Evolutionary conservation across 208 protist species (phyloP).

Genomic region (Porcisia deanei): DNA sequence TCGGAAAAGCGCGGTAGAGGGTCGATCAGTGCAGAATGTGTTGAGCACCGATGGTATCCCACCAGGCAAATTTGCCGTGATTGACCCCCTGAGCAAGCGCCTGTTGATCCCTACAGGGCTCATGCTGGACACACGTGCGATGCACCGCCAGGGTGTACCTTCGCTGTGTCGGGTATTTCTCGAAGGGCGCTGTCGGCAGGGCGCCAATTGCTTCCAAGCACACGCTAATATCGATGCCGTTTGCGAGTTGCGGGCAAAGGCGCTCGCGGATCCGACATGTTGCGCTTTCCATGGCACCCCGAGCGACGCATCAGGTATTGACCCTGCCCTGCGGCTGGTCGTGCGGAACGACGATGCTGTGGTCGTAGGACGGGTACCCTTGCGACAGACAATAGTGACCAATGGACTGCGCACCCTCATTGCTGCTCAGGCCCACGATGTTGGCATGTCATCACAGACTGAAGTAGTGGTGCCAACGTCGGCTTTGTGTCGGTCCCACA

Average conservation of each 20-base stretch:
- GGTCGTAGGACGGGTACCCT: constrained; percentile 24
- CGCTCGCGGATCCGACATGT: constrained; percentile 74
- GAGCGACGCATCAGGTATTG: constrained; percentile 32
- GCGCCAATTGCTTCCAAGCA: constrained; percentile 72
- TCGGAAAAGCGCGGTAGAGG: constrained; percentile 20
- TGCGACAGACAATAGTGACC: constrained; percentile 45
- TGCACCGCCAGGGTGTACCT: constrained; percentile 76
- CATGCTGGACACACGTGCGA: constrained; percentile 74
- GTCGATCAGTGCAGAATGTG: constrained; percentile 40
- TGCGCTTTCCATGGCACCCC: constrained; percentile 59
- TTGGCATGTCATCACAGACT: constrained; percentile 13
- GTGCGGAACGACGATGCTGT: constrained; percentile 40
- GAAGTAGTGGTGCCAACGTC: constrained; percentile 55
- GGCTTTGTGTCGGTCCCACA: constrained; percentile 76
- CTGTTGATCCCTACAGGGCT: constrained; percentile 64
- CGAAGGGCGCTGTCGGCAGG: constrained; percentile 80
- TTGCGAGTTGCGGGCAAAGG: constrained; percentile 45
- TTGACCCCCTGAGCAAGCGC: constrained; percentile 78
- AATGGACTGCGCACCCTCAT: constrained; percentile 59
- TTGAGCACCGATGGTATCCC: constrained; percentile 58
- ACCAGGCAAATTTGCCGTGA: constrained; percentile 67
- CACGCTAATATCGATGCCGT: constrained; percentile 66
- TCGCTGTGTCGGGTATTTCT: constrained; percentile 81
- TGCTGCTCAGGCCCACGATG: constrained; percentile 26
- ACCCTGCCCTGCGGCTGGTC: constrained; percentile 16